Base-by-base conservation (phyloP, 2,329 filamentous ascomycete species). In the Talaromyces sp. region DNA sequence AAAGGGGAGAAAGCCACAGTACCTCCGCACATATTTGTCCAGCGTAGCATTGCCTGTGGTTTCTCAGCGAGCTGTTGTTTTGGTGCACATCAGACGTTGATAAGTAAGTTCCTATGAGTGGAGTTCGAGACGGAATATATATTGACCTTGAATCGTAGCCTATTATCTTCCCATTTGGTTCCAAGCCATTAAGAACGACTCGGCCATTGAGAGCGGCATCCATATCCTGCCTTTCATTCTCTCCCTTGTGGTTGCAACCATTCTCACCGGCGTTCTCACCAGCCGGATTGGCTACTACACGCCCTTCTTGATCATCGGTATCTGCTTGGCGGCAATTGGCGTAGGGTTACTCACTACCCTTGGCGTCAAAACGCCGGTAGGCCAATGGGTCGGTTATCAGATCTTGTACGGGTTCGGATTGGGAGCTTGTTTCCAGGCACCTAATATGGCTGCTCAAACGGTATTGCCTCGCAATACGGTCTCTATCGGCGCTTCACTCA, bases 191-290 rank as follows among this genome's bases (percentile, higher is more conserved):
- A 65, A 70, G 8, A 70, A 72, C 60, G 72, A 71, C 10, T 73
- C 68, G 10, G 72, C 80, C 1, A 69, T 73, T 13, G 61, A 69
- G 31, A 77, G 74, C 17, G 81, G 80, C 22, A 70, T 82, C 19
- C 71, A 73, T 58, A 80, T 79, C 60, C 69, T 82, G 11, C 76
- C 81, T 19, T 68, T 80, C 29, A 75, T 83, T 4, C 65, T 82
- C 10, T 71, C 72, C 7, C 67, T 72, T 43, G 67, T 69, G 19
- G 56, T 78, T n/a, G 71, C 70, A 60, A 71, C 70, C 6, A 67
- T 77, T 61, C 53, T 72, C 15, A 68, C 69, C 8, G 77, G 77
- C 27, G 67, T 59, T 3, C 49, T 70, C 6, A 70, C 76, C 19
- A 70, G 69, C 4, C 61, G 68, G 47, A 68, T 67, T 53, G 74